Conservation (phyloP, 495 filamentous ascomycete species). For the Symbiotaphrina buchneri region DNA sequence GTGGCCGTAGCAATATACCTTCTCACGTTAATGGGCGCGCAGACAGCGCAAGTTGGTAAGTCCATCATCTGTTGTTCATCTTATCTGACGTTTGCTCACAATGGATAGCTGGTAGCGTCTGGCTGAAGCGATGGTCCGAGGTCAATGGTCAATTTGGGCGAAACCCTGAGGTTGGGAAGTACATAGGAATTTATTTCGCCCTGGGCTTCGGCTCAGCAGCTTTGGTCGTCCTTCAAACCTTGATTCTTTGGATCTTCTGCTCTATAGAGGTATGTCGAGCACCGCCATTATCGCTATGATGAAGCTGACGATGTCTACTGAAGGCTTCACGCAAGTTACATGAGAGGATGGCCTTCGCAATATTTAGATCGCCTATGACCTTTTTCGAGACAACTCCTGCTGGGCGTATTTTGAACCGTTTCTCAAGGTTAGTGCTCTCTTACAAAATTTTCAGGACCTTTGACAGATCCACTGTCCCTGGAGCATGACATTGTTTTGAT, state of each 20-base stretch:
- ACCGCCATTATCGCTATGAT: conserved; percentile 2
- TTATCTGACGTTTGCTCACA: background rate
- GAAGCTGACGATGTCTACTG: conserved; percentile 8
- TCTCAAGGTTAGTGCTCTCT: conserved; percentile 46
- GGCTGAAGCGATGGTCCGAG: conserved; percentile 88
- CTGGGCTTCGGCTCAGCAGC: conserved; percentile 77
- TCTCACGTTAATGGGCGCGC: conserved; percentile 49
- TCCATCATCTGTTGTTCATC: background rate
- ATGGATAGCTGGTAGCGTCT: conserved; percentile 43
- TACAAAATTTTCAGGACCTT: too few species aligned
- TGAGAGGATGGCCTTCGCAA: conserved; percentile 93
- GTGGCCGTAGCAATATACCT: conserved; percentile 66
- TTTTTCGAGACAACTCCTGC: conserved; percentile 99
- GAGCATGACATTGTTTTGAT: too few species aligned
- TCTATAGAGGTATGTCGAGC: conserved; percentile 63
- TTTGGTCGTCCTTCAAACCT: conserved; percentile 74
- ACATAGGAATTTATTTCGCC: conserved; percentile 84
- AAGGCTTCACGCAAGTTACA: conserved; percentile 87
- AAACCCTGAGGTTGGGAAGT: conserved; percentile 65
- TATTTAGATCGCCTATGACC: conserved; percentile 95
- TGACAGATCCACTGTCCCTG: too few species aligned
- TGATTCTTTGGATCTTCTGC: conserved; percentile 98
- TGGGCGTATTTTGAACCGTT: conserved; percentile 87
- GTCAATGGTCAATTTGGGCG: conserved; percentile 37
- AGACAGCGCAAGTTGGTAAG: conserved; percentile 47